Base-by-base conservation (phyloP, 2,329 filamentous ascomycete genomes). In the Ophiosphaerella narmari region DNA sequence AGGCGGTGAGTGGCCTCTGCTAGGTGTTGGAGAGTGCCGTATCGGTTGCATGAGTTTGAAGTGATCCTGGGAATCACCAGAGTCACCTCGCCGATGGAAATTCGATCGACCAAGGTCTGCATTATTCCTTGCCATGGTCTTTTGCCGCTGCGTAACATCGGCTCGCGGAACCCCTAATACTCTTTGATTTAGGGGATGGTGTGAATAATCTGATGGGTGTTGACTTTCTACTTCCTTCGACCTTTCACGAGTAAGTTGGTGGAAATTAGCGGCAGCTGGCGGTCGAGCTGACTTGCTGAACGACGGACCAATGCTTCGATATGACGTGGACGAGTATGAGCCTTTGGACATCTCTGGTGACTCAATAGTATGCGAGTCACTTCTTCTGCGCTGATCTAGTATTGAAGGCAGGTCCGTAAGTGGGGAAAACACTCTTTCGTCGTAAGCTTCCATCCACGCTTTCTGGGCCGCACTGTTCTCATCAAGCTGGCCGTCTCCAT, bases 371-470 rank as follows among this genome's bases (percentile, higher is more conserved):
- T 50, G 46, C 0, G 49, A 42, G 4, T 46, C 53, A 21, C 46
- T 54, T 36, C 46, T 38, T 38, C 37, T 48, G 16, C 29, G 50
- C 13, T 41, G 48, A 26, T 52, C 47, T 29, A 26, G 9, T 13
- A 47, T 47, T 9, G 40, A 4, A 11, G 43, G 35, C 14, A 46
- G 55, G 18, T 68, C 57, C 13, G 55, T 43, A 3, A 64, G 29
- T n/a, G 63, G 50, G 11, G 58, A 55, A 29, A 75, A 75, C 2
- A 73, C 60, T 7, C 61, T 52, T 12, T 66, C 63, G 34, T 75
- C 73, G 47, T 75, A 74, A 7, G 61, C 55, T 26, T 74, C 68
- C 73, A 75, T 75, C 73, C 73, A 75, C 6, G 51, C 41, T 43
- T 59, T 65, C 26, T 63, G 55, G 8, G 64, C 48, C 8, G 37